Evolutionary conservation across 2,329 filamentous ascomycete genomes (phyloP).

Genomic region (Rutstroemia sp.): DNA sequence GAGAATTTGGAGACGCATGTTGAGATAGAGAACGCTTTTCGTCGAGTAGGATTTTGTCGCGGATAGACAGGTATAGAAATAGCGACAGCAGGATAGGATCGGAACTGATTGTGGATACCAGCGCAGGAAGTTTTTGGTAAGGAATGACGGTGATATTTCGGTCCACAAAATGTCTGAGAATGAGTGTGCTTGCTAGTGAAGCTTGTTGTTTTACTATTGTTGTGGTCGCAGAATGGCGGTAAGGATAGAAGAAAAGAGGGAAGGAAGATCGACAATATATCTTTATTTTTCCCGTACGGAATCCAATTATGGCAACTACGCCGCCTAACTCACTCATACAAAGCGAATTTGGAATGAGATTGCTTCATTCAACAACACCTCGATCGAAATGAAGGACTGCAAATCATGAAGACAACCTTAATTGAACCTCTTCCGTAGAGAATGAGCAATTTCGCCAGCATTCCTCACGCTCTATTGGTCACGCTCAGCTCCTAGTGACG

Average conservation of each 20-base stretch:
- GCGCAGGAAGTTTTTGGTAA: neutral
- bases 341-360: neutral
- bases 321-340: no score
- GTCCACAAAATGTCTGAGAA: neutral
- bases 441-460: neutral
- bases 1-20: slow-evolving; percentile 7
- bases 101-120: neutral
- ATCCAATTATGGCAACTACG: no score
- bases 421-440: neutral
- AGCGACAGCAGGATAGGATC: neutral
- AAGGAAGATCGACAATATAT: neutral
- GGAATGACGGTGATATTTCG: neutral
- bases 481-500: neutral
- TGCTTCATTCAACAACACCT: neutral
- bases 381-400: neutral
- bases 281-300: neutral
- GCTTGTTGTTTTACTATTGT: neutral
- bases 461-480: neutral
- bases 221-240: no score
- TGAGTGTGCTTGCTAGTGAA: neutral
- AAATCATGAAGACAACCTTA: neutral
- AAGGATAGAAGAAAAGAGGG: neutral
- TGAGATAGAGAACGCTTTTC: neutral
- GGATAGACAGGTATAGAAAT: neutral
- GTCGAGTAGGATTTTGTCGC: neutral